A percentile compares a stretch with the other conserved stretches of the same genome.
Evolutionary conservation across 2,329 filamentous ascomycete species (phyloP).

Genomic region (Emericellopsis cladophorae): DNA sequence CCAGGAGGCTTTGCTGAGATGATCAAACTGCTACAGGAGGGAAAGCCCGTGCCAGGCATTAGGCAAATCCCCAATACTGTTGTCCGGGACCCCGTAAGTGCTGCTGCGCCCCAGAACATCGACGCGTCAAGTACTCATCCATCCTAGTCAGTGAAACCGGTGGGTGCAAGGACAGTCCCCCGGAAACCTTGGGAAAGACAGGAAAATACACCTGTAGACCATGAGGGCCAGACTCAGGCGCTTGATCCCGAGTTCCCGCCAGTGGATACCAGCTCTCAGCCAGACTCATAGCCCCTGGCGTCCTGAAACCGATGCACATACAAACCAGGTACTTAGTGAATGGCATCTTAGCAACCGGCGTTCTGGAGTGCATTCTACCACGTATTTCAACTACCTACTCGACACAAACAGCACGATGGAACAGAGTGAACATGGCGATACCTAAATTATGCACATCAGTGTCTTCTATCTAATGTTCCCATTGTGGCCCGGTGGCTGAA

Average conservation of each 20-base stretch:
- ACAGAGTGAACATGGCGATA: too few relatives aligned
- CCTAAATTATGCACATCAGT: too few relatives aligned
- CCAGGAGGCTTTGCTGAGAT: constrained; percentile 77
- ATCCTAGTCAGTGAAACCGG: constrained; percentile 29
- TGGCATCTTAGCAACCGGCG: too few relatives aligned
- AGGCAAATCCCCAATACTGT: constrained; percentile 75
- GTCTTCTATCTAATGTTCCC: too few relatives aligned
- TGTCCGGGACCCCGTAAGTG: constrained; percentile 53
- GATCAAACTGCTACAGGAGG: constrained; percentile 70
- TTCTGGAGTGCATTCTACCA: too few relatives aligned
- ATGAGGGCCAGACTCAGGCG: constrained; percentile 9
- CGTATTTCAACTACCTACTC: too few relatives aligned
- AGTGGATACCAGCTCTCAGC: constrained; percentile 20
- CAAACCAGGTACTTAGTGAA: too few relatives aligned
- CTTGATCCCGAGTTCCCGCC: constrained; percentile 23
- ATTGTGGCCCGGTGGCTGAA: too few relatives aligned
- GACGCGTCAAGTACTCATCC: not conserved
- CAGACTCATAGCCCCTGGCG: not conserved
- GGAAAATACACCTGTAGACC: constrained; percentile 5
- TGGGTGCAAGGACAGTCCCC: constrained; percentile 33
- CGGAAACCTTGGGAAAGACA: constrained; percentile 71
- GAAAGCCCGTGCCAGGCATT: constrained; percentile 76
- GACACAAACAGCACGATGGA: too few relatives aligned
- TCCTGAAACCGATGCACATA: not conserved
- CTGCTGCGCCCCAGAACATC: not conserved